Evolutionary conservation across 1,284 basidiomycete genomes (phyloP).

Genomic region (Tylopilus sp.): DNA sequence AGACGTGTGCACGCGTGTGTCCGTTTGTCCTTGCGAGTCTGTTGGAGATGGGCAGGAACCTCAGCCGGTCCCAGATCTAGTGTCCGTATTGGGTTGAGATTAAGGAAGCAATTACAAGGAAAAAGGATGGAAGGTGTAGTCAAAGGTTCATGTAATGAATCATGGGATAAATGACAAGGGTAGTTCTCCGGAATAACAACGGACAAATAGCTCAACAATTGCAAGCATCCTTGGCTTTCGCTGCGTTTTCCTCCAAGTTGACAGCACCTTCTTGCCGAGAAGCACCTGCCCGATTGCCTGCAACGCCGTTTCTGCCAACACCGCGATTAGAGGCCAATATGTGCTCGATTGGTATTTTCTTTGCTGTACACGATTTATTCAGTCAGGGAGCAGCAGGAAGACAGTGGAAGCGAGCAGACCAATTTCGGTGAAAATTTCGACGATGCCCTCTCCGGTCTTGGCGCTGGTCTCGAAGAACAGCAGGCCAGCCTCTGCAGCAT

Average conservation of each 20-base stretch:
- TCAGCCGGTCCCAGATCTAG: not conserved
- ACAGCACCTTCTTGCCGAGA: slow-evolving; percentile 56
- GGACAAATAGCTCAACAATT: slow-evolving; percentile 51
- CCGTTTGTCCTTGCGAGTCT: not conserved
- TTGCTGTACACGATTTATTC: slow-evolving; percentile 51
- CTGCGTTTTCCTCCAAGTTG: slow-evolving; percentile 66
- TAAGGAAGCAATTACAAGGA: slow-evolving; percentile 31
- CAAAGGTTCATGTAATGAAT: slow-evolving; percentile 19
- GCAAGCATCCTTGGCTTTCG: slow-evolving; percentile 72
- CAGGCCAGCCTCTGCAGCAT: slow-evolving; percentile 88
- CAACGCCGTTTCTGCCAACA: slow-evolving; percentile 55
- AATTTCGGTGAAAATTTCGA: slow-evolving; percentile 98
- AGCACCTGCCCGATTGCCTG: slow-evolving; percentile 49
- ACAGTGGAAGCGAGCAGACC: slow-evolving; percentile 47
- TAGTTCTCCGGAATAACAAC: slow-evolving; percentile 18
- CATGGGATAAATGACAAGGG: slow-evolving; percentile 23
- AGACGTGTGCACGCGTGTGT: not conserved
- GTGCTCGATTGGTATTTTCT: slow-evolving; percentile 93
- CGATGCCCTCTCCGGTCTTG: slow-evolving; percentile 95
- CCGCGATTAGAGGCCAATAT: slow-evolving; percentile 75
- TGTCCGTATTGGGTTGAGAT: slow-evolving; percentile 20
- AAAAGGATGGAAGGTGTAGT: slow-evolving; percentile 15
- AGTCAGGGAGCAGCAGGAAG: slow-evolving; percentile 1
- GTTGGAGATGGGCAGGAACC: not conserved
- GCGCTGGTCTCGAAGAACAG: slow-evolving; percentile 98